Evolutionary conservation across 2,329 filamentous ascomycete genomes (phyloP).

Genomic region (Ceratocystis alfenasii): DNA sequence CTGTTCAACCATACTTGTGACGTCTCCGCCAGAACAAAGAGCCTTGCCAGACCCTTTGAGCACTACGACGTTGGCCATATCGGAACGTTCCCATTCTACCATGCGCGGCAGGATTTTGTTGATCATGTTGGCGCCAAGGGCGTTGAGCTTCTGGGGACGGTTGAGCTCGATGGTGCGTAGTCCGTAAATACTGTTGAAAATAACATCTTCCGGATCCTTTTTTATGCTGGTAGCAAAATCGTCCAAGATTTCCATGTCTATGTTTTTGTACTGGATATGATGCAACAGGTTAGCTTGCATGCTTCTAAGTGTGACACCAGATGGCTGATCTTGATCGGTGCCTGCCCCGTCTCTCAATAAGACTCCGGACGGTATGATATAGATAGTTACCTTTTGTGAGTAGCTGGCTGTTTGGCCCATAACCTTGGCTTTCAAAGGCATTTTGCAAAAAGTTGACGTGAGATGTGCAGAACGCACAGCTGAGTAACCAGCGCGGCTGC

Average conservation of each 20-base stretch:
- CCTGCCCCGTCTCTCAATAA: background rate
- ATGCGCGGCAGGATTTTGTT: conserved; percentile 84
- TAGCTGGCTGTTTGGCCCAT: conserved; percentile 16
- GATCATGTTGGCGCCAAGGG: conserved; percentile 87
- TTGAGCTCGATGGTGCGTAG: conserved; percentile 90
- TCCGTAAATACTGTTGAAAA: conserved; percentile 81
- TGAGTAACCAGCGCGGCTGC: conserved; percentile 40
- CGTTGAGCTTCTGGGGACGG: conserved; percentile 81
- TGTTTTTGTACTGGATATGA: background rate
- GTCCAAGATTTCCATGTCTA: conserved; percentile 8
- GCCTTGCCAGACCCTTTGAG: conserved; percentile 84
- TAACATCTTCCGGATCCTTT: conserved; percentile 64
- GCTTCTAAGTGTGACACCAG: background rate
- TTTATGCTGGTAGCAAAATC: background rate
- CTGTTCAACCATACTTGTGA: conserved; percentile 67
- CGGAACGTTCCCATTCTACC: conserved; percentile 87
- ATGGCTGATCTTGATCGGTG: background rate
- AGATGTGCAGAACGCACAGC: conserved; percentile 35
- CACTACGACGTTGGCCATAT: conserved; percentile 83
- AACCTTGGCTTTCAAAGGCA: conserved; percentile 74
- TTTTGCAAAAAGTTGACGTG: conserved; percentile 35
- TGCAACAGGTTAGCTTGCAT: background rate
- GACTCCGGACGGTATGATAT: background rate
- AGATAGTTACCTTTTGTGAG: conserved; percentile 14
- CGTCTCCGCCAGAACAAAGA: conserved; percentile 89